Percentiles rank a stretch among this genome's conserved stretches.
Evolutionary conservation across 495 filamentous ascomycete species (phyloP).

Genomic region (Xeromyces bisporus): DNA sequence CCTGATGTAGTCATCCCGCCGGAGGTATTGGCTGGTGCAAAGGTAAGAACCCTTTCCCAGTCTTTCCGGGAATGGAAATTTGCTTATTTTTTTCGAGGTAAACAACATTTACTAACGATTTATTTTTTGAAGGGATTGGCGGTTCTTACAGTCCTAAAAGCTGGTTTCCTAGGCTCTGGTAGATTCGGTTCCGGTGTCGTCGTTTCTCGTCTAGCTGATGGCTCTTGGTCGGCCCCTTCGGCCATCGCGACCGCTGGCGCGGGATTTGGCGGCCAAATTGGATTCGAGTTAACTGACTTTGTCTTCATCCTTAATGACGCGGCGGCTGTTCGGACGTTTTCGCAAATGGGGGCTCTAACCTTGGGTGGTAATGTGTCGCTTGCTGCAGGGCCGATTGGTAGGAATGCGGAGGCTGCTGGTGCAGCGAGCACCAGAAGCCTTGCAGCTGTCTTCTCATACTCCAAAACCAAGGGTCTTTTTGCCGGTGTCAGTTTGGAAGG

Average conservation of each 20-base stretch:
- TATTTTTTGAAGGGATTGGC: conserved; percentile 56
- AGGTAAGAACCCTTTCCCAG: conserved; percentile 39
- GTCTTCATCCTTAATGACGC: conserved; percentile 97
- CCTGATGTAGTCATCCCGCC: conserved; percentile 97
- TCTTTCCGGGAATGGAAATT: neutral
- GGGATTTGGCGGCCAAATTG: conserved; percentile 92
- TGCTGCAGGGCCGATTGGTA: conserved; percentile 80
- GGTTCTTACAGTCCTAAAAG: conserved; percentile 87
- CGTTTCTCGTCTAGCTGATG: conserved; percentile 81
- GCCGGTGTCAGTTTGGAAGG: conserved; percentile 92
- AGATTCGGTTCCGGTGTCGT: conserved; percentile 90
- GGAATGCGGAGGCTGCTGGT: conserved; percentile 92
- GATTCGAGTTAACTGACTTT: conserved; percentile 94
- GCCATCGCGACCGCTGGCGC: conserved; percentile 83
- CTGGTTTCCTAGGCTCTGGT: conserved; percentile 83
- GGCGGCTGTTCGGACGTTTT: conserved; percentile 82
- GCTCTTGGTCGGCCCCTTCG: conserved; percentile 83
- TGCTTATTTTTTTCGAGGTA: neutral
- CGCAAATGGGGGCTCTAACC: conserved; percentile 76
- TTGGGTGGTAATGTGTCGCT: conserved; percentile 94
- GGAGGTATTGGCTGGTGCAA: conserved; percentile 72
- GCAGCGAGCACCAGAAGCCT: conserved; percentile 82
- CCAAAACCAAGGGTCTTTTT: conserved; percentile 93
- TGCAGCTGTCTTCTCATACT: conserved; percentile 87
- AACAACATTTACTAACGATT: neutral